Percentiles rank a stretch among this genome's conserved stretches.
Evolutionary conservation across 352 stramenopile genomes (phyloP).

Genomic region (Phytopythium kandeliae): DNA sequence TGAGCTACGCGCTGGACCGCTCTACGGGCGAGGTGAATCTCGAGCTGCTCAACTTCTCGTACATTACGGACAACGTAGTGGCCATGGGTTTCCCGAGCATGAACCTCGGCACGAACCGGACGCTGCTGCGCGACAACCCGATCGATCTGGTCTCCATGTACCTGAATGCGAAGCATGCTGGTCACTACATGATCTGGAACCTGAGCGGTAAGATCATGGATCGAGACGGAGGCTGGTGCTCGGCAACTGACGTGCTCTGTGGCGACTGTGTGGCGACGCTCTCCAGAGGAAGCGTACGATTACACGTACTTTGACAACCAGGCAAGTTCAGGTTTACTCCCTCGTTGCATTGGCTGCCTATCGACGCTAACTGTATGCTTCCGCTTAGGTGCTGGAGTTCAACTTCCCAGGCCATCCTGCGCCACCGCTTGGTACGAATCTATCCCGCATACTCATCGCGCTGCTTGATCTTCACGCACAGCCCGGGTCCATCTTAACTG

Average conservation of each 20-base stretch:
- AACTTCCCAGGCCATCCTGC: conserved; percentile 96
- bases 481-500: neutral
- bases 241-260: neutral
- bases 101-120: conserved; percentile 70
- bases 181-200: conserved; percentile 99
- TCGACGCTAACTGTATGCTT: no score
- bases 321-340: neutral
- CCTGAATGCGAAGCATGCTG: conserved; percentile 90
- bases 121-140: conserved; percentile 80
- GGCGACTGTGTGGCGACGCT: neutral
- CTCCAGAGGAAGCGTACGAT: conserved; percentile 94
- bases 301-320: conserved; percentile 92
- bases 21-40: conserved; percentile 79
- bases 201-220: conserved; percentile 56
- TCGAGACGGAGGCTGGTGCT: neutral
- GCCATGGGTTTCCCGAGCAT: conserved; percentile 91
- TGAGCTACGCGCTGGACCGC: conserved; percentile 78
- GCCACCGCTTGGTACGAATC: conserved; percentile 84
- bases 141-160: conserved; percentile 92
- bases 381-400: conserved; percentile 89
- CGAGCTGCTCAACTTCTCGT: conserved; percentile 88
- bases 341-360: neutral
- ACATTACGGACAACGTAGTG: conserved; percentile 85
- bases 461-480: no score
- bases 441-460: no score